A percentile compares a stretch with the other conserved stretches of the same genome.
Evolutionary conservation across 2,329 filamentous ascomycete species (phyloP).

Genomic region (Blastomyces percursus): DNA sequence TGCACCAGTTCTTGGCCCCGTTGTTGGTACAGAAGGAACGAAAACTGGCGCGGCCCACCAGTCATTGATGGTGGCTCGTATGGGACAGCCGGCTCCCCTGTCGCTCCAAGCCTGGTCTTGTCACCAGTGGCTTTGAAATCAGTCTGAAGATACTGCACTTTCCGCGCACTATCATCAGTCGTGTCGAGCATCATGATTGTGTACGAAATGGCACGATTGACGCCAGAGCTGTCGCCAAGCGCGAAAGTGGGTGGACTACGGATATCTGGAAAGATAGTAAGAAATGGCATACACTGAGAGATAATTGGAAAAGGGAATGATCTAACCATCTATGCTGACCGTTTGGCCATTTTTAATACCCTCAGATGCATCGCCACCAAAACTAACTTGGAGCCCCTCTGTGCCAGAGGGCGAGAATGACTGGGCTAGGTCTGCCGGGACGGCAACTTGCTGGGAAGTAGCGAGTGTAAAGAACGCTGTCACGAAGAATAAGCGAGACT

Average conservation of each 20-base stretch:
- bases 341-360: conserved; percentile 7
- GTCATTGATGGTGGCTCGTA: conserved; percentile 7
- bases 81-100: conserved; percentile 1
- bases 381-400: conserved; percentile 9
- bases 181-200: conserved; percentile 12
- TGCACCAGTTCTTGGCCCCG: neutral
- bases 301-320: neutral
- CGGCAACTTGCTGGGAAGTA: conserved; percentile 6
- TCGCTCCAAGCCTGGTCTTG: conserved; percentile 9
- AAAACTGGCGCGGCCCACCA: conserved; percentile 7
- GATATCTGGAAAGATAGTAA: conserved; percentile 4
- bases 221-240: conserved; percentile 9
- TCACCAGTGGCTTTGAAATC: conserved; percentile 10
- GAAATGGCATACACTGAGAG: neutral
- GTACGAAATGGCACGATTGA: conserved; percentile 9
- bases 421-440: conserved; percentile 6
- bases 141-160: conserved; percentile 9
- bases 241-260: conserved; percentile 8
- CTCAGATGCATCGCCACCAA: conserved; percentile 12
- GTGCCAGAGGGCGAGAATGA: conserved; percentile 4
- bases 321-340: conserved; percentile 7
- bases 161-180: conserved; percentile 4
- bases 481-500: conserved; percentile 6
- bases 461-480: conserved; percentile 6
- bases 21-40: conserved; percentile 11